phyloP scores from a whole-genome alignment of 176 grass and related monocot species.

The Zoysia japonica region DNA sequence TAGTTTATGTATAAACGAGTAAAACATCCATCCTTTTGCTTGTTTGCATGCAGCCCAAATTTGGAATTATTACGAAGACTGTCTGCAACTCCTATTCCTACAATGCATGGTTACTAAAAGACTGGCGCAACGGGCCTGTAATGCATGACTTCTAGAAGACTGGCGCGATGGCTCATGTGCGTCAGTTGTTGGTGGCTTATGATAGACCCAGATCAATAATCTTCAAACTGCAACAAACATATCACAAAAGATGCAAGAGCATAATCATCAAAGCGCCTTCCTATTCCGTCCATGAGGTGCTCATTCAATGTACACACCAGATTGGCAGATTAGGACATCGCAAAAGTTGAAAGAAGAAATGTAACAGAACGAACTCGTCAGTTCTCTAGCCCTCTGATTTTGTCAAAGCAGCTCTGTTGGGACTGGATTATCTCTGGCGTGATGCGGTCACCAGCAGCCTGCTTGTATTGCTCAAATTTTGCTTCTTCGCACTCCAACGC shows the following conservation, averaged over 20 bases:
- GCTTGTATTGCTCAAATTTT: constrained; percentile 53
- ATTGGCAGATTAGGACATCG: neutral
- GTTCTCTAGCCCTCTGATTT: constrained; percentile 44
- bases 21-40: too few species aligned
- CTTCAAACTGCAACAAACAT: neutral
- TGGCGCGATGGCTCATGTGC: neutral
- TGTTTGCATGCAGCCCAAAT: too few species aligned
- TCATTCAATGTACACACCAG: too few species aligned
- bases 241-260: neutral
- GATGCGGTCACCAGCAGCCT: constrained; percentile 36
- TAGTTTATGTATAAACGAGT: too few species aligned
- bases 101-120: too few species aligned
- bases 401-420: constrained; percentile 35
- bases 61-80: too few species aligned
- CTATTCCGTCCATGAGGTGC: too few species aligned
- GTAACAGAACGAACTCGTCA: neutral
- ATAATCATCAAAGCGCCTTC: neutral
- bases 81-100: too few species aligned
- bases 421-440: constrained; percentile 25
- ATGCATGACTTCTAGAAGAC: neutral
- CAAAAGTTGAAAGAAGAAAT: neutral
- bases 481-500: constrained; percentile 60
- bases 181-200: neutral
- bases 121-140: neutral
- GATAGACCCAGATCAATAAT: neutral